Base-by-base conservation (phyloP, 345 rosid species). In the Hypericum androsaemum region DNA sequence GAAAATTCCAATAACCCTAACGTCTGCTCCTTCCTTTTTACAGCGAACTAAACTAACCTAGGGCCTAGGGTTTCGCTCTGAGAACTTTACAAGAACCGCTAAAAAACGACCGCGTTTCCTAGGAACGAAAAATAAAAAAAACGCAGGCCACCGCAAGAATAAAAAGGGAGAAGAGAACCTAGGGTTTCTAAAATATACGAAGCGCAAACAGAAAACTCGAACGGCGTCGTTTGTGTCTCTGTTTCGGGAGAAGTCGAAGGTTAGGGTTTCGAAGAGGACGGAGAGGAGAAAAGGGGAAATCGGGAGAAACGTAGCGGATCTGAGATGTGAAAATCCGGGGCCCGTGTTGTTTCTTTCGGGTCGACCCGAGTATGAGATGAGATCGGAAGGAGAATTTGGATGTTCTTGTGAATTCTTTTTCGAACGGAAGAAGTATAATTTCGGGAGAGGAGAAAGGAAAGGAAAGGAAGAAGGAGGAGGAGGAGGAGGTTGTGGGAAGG, bases 1-100 rank as follows among this genome's bases (percentile, higher is more conserved):
- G 37, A 41, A 49, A 53, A 47, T 58, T 65, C 70, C 32, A 22
- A 22, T 59, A 54, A 55, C 57, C 74, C 76, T 68, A 64, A 73
- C 74, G 36, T 47, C 42, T 37, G 58, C 10, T 43, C 57, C 10
- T 53, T 59, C 14, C 12, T 66, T 56, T 60, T 46, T 44, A 62
- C 65, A 72, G 13, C 49, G 46, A 56, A 42, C 71, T 60, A 64
- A 50, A 42, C 58, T 57, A 32, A 46, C 28, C 14, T 49, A 49
- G 4, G 6, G 17, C 43, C 43, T 58, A 68, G 68, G 68, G 65
- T 58, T 64, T 50, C 36, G 41, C 10, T 9, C 32, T 5, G 48
- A 47, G 22, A 53, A 22, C 32, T 22, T 22, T 22, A 22, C 32
- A 22, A 22, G 32, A 22, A 22, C 32, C 1, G 32, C 32, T 22